Percentiles rank a stretch among this genome's conserved stretches.
phyloP scores from a whole-genome alignment of 352 stramenopile genomes.

The Phytopythium vexans region DNA sequence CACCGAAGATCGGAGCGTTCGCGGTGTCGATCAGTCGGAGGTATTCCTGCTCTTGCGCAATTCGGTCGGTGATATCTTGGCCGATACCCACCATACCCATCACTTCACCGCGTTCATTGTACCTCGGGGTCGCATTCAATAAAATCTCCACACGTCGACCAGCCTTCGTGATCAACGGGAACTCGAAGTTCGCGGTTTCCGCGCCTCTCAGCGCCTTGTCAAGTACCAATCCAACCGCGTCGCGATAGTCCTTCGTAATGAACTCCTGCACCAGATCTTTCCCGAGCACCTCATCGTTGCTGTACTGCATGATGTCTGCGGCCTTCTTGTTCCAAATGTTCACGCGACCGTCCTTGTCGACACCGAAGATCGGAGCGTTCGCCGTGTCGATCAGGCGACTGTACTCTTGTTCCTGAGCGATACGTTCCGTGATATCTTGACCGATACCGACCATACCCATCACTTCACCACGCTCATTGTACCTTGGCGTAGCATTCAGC shows the following conservation, averaged over 20 bases:
- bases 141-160: conserved; percentile 32
- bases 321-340: conserved; percentile 89
- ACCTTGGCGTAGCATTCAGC: conserved; percentile 52
- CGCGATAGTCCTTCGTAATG: no score
- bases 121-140: no score
- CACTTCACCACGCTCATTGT: conserved; percentile 65
- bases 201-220: conserved; percentile 26
- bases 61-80: no score
- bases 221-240: no score
- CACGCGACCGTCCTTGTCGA: conserved; percentile 60
- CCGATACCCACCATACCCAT: no score
- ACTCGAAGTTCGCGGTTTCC: conserved; percentile 57
- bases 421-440: conserved; percentile 38
- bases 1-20: no score
- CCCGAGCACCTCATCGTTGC: no score
- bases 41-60: no score
- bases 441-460: conserved; percentile 49
- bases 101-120: no score
- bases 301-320: conserved; percentile 83
- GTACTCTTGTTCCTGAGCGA: conserved; percentile 43
- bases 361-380: conserved; percentile 58
- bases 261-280: no score
- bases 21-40: no score
- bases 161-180: conserved; percentile 47
- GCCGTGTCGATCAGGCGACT: conserved; percentile 34